These are phyloP conservation scores for Pezizomycotina sp. DNA, from an alignment of 2,329 filamentous ascomycete genomes.

Conservation along the genomic window DNA sequence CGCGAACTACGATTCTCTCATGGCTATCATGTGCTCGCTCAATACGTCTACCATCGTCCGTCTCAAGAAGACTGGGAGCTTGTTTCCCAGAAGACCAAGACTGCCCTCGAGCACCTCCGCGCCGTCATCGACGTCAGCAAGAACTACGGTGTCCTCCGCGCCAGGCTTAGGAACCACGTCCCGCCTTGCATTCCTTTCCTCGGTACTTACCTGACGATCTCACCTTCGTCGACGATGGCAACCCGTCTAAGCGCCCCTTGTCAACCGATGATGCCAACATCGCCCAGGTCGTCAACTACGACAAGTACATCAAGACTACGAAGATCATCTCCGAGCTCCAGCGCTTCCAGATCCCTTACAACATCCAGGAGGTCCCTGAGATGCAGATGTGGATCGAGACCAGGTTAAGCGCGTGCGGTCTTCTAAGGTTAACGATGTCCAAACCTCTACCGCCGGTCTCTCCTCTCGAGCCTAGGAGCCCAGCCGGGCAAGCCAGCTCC, in stretches of 20 bases:
- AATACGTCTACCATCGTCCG: constrained; percentile 84
- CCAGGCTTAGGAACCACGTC: constrained; percentile 66
- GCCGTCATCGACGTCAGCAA: constrained; percentile 74
- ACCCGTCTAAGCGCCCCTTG: constrained; percentile 49
- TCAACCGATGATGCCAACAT: constrained; percentile 42
- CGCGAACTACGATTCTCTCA: constrained; percentile 89
- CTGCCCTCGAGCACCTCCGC: constrained; percentile 60
- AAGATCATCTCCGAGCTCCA: constrained; percentile 93
- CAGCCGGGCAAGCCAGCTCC: constrained; percentile 23
- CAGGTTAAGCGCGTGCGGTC: constrained; percentile 64
- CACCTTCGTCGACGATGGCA: constrained; percentile 89
- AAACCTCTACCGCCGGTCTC: constrained; percentile 66
- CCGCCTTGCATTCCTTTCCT: constrained; percentile 90
- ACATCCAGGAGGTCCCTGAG: constrained; percentile 64
- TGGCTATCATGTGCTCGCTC: constrained; percentile 90
- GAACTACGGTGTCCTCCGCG: constrained; percentile 77
- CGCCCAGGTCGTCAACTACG: constrained; percentile 83
- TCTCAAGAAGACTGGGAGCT: constrained; percentile 84
- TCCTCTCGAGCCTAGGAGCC: constrained; percentile 62
- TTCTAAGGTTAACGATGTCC: constrained; percentile 36
- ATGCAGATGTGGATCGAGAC: constrained; percentile 81
- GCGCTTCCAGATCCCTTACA: constrained; percentile 87
- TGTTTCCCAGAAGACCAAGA: constrained; percentile 68
- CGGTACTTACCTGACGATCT: constrained; percentile 93
- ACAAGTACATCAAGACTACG: constrained; percentile 87